Base-by-base conservation (phyloP, 2,329 filamentous ascomycete species). In the Aspergillus phoenicis region DNA sequence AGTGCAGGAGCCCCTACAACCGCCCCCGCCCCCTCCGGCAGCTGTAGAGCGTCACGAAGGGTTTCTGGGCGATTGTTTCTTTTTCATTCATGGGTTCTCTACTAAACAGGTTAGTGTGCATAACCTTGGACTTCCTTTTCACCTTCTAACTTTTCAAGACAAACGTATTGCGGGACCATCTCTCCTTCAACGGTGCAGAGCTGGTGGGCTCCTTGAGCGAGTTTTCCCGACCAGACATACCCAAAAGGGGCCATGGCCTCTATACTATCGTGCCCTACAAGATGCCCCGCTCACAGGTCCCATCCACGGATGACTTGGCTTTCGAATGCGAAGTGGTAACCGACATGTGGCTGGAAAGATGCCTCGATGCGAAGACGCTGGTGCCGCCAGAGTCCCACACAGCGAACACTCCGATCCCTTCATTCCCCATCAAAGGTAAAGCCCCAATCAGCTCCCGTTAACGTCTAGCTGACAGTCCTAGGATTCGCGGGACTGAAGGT, bases 271-370 rank as follows among this genome's bases (percentile, higher is more conserved):
- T 79, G 5, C 76, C 78, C 8, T 76, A 77, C 61, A 75, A 73
- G 57, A 71, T 71, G 15, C 70, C 75, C 7, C 68, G 63, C 54
- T 66, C 69, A 3, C 63, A 73, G 4, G 63, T 77, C 26, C 76
- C 77, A 22, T 77, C 73, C 2, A 76, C 75, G 2, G 76, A 78
- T 52, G 75, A 78, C 47, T 67, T 77, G 58, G 76, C 73, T 0
- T 75, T 76, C 22, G 76, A 79, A 64, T 79, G 81, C 58, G 75
- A 82, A 52, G 71, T 82, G 13, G 87, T 96, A 33, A 98, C 93
- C 10, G 93, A 97, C 72, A 96, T 95, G 83, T 99, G 94, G 85
- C 83, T 99, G 56, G 95, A 99, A 77, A 87, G 87, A 52, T 98
- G 94, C 73, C 80, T 99, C 41, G 88, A 93, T 72, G 86, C 86